These are phyloP conservation scores for Helicostylum pulchrum DNA, from an alignment of 192 early-diverging fungal species.

Conservation along the genomic window DNA sequence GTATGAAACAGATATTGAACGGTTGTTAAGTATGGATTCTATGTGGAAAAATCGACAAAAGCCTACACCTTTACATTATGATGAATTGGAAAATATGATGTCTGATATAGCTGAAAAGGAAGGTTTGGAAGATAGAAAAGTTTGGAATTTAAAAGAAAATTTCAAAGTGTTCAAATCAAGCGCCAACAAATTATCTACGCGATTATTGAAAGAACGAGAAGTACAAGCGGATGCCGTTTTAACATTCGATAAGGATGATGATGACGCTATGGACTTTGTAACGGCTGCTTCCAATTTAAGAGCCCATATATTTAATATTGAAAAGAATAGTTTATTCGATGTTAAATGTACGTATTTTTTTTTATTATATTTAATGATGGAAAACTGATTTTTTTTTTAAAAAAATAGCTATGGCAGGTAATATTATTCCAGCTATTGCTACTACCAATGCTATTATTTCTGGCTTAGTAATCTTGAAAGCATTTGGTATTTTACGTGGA, in stretches of 20 bases:
- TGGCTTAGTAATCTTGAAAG: slow-evolving; percentile 89
- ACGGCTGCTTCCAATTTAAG: slow-evolving; percentile 89
- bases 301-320: slow-evolving; percentile 78
- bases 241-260: slow-evolving; percentile 96
- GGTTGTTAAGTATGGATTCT: slow-evolving; percentile 79
- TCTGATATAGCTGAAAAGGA: slow-evolving; percentile 19
- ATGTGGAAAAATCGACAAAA: slow-evolving; percentile 79
- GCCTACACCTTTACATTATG: slow-evolving; percentile 69
- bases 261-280: slow-evolving; percentile 88
- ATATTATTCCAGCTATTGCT: slow-evolving; percentile 97
- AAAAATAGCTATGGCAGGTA: slow-evolving; percentile 90
- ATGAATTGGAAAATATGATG: slow-evolving; percentile 31
- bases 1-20: slow-evolving; percentile 75
- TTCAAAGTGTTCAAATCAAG: slow-evolving; percentile 69
- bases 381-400: slow-evolving; percentile 29
- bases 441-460: slow-evolving; percentile 97
- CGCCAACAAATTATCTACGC: slow-evolving; percentile 47
- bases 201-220: slow-evolving; percentile 40
- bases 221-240: slow-evolving; percentile 53
- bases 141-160: slow-evolving; percentile 70
- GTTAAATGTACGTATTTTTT: slow-evolving; percentile 67
- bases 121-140: slow-evolving; percentile 61
- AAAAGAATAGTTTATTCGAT: slow-evolving; percentile 74
- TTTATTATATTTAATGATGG: neutral
- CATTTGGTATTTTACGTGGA: slow-evolving; percentile 68